A percentile compares a stretch with the other conserved stretches of the same genome.
Evolutionary conservation across 2,329 filamentous ascomycete genomes (phyloP).

Genomic region (Metarhizium anisopliae): DNA sequence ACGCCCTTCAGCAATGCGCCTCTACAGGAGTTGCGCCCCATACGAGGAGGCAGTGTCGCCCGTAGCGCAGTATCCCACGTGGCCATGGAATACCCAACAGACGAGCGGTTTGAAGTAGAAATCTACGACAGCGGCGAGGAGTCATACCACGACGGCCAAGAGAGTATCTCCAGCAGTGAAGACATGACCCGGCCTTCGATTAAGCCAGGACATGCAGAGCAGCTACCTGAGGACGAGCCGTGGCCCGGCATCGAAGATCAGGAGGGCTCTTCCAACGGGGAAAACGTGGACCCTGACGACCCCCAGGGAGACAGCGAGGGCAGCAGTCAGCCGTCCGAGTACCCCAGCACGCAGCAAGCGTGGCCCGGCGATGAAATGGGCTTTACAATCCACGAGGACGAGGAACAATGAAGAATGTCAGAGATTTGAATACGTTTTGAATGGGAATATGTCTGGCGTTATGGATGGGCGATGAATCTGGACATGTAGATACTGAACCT

Average conservation of each 20-base stretch:
- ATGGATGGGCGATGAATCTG: not conserved
- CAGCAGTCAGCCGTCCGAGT: slow-evolving; percentile 48
- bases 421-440: not conserved
- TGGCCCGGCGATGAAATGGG: slow-evolving; percentile 23
- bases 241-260: slow-evolving; percentile 49
- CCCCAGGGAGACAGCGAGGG: slow-evolving; percentile 22
- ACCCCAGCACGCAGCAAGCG: slow-evolving; percentile 40
- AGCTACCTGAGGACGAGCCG: slow-evolving; percentile 43
- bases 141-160: slow-evolving; percentile 18
- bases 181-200: slow-evolving; percentile 15
- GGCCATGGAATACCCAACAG: slow-evolving; percentile 23
- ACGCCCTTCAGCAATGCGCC: slow-evolving; percentile 62
- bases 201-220: slow-evolving; percentile 15
- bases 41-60: slow-evolving; percentile 19
- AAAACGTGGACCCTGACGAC: slow-evolving; percentile 39
- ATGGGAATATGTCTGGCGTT: not conserved
- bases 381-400: slow-evolving; percentile 34
- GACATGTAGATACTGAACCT: not conserved
- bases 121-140: slow-evolving; percentile 27
- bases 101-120: slow-evolving; percentile 26
- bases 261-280: slow-evolving; percentile 34
- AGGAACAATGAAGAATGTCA: slow-evolving; percentile 2
- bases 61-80: slow-evolving; percentile 20
- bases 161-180: slow-evolving; percentile 17
- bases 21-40: slow-evolving; percentile 28